A percentile compares a stretch with the other conserved stretches of the same genome.
Evolutionary conservation across 2,329 filamentous ascomycete species (phyloP).

Genomic region (Pseudogymnoascus verrucosus): DNA sequence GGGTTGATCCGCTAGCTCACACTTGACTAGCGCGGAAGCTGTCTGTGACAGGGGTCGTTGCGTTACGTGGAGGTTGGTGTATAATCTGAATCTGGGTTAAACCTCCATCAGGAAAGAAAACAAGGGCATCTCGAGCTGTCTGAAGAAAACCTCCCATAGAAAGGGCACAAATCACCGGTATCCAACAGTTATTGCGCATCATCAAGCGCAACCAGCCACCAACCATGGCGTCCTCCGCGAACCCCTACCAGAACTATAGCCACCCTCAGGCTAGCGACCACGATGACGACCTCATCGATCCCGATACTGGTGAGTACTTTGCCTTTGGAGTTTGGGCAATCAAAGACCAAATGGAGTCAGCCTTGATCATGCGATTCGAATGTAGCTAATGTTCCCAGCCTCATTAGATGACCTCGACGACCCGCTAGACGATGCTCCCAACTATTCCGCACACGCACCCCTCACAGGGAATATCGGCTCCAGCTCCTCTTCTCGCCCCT

Average conservation of each 20-base stretch:
- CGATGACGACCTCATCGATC: slow-evolving; percentile 68
- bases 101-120: background rate
- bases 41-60: slow-evolving; percentile 1
- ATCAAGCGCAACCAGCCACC: background rate
- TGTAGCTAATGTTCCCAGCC: slow-evolving; percentile 39
- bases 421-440: slow-evolving; percentile 53
- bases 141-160: background rate
- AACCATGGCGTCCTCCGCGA: slow-evolving; percentile 31
- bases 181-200: background rate
- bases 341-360: background rate
- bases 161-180: background rate
- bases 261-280: slow-evolving; percentile 44
- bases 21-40: background rate
- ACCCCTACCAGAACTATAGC: slow-evolving; percentile 50
- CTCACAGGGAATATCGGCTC: slow-evolving; percentile 71
- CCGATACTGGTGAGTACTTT: slow-evolving; percentile 58
- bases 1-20: background rate
- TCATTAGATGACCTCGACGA: slow-evolving; percentile 92
- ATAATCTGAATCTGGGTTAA: background rate
- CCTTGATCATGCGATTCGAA: background rate
- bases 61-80: slow-evolving; percentile 4
- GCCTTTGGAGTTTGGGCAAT: slow-evolving; percentile 10
- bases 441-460: slow-evolving; percentile 64
- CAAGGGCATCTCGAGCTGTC: background rate
- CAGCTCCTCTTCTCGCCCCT: slow-evolving; percentile 44